phyloP scores from a whole-genome alignment of 208 protist species.

The Crithidia bombi region DNA sequence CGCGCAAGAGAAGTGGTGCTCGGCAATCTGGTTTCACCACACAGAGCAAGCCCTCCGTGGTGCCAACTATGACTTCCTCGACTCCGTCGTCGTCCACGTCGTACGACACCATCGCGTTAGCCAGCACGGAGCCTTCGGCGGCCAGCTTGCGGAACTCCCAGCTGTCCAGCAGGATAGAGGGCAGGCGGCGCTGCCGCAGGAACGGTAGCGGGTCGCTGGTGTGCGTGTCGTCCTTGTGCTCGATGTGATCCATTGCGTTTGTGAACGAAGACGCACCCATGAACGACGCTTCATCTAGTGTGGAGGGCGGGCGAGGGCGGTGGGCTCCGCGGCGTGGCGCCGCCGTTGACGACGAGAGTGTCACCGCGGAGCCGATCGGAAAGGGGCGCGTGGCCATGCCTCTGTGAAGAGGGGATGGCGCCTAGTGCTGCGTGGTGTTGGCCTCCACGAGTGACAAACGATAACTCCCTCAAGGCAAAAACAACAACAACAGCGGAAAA shows the following conservation, averaged over 20 bases:
- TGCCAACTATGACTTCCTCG: conserved; percentile 86
- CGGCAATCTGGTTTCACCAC: conserved; percentile 80
- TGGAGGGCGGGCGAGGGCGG: too few relatives aligned
- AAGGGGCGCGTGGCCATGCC: too few relatives aligned
- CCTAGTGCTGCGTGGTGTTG: too few relatives aligned
- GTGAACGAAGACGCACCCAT: too few relatives aligned
- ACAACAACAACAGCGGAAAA: too few relatives aligned
- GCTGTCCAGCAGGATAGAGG: conserved; percentile 76
- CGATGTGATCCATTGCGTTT: background rate
- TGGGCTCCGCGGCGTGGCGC: too few relatives aligned
- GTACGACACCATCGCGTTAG: conserved; percentile 73
- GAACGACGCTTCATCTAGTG: too few relatives aligned
- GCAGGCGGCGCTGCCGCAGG: conserved; percentile 35
- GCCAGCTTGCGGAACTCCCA: conserved; percentile 88
- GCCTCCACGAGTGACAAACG: too few relatives aligned
- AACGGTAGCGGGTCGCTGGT: conserved; percentile 22
- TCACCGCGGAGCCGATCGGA: too few relatives aligned
- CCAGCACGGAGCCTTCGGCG: conserved; percentile 79
- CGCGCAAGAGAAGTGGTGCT: conserved; percentile 59
- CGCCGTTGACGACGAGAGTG: too few relatives aligned
- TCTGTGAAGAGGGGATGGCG: too few relatives aligned
- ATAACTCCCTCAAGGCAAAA: too few relatives aligned
- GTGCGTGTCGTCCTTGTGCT: background rate
- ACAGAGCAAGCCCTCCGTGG: conserved; percentile 78
- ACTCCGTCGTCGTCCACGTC: conserved; percentile 85